phyloP scores from a whole-genome alignment of 257 asterid species.

The Cinchona pubescens region DNA sequence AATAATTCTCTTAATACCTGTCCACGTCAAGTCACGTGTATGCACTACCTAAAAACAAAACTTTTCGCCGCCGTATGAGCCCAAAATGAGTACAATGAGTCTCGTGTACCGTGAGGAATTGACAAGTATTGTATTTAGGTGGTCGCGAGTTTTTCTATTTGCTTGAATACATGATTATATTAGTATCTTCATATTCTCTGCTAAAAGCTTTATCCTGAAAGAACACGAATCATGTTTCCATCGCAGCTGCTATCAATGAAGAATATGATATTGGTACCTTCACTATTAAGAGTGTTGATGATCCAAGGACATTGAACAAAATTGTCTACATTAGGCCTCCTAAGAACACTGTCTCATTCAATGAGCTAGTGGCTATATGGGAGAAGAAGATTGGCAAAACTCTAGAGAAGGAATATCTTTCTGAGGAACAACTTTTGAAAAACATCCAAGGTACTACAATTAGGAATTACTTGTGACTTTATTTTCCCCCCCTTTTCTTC shows the following conservation, averaged over 20 bases:
- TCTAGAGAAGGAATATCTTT: conserved; percentile 44
- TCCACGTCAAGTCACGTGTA: too few relatives aligned
- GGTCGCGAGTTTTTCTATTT: too few relatives aligned
- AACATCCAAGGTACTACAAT: conserved; percentile 54
- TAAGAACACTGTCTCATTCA: conserved; percentile 49
- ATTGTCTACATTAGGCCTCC: conserved; percentile 53
- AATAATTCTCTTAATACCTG: background rate
- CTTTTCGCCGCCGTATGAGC: too few relatives aligned
- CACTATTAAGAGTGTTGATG: conserved; percentile 62
- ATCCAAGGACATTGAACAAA: conserved; percentile 69
- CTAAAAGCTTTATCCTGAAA: background rate
- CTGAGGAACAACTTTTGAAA: conserved; percentile 57
- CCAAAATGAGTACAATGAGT: too few relatives aligned
- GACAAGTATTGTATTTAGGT: too few relatives aligned
- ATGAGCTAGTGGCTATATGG: conserved; percentile 61
- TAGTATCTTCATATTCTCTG: background rate
- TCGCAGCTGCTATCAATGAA: conserved; percentile 57
- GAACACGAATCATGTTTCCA: background rate
- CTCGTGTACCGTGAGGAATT: too few relatives aligned
- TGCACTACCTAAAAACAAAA: too few relatives aligned
- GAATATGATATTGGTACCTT: conserved; percentile 59
- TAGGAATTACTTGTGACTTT: background rate
- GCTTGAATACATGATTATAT: too few relatives aligned
- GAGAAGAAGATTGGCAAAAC: conserved; percentile 77
- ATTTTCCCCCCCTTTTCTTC: background rate